phyloP scores from a whole-genome alignment of 495 filamentous ascomycete species.

The Neurospora sp. region DNA sequence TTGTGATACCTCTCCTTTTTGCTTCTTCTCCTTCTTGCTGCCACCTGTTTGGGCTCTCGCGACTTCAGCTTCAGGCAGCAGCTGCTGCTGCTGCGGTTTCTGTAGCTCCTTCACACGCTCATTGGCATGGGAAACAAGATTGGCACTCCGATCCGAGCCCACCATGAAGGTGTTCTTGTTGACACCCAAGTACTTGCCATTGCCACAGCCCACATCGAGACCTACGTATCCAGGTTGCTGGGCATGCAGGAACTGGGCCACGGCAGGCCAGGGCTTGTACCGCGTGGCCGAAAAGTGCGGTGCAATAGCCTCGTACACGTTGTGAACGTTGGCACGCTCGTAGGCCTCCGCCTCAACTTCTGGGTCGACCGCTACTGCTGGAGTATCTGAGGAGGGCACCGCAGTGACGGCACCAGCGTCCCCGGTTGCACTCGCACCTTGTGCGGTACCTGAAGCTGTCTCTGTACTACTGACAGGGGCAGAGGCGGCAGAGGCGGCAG shows the following conservation, averaged over 20 bases:
- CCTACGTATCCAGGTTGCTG: conserved; percentile 67
- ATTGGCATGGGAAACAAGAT: conserved; percentile 64
- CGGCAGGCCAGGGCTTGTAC: conserved; percentile 96
- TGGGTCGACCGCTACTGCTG: conserved; percentile 6
- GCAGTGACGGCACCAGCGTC: conserved; percentile 1
- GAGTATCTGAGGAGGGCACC: conserved; percentile 4
- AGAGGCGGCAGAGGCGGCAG: neutral
- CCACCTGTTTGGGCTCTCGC: neutral
- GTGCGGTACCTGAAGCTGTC: neutral
- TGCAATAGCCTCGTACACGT: conserved; percentile 90
- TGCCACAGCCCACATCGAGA: conserved; percentile 87
- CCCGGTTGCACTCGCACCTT: neutral
- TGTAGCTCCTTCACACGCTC: conserved; percentile 46
- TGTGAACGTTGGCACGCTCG: conserved; percentile 80
- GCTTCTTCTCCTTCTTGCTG: conserved; percentile 3
- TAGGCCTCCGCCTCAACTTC: conserved; percentile 41
- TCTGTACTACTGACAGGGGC: neutral
- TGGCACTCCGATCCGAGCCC: conserved; percentile 76
- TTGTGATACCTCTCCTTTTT: neutral
- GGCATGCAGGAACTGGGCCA: conserved; percentile 65
- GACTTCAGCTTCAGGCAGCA: neutral
- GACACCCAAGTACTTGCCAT: conserved; percentile 86
- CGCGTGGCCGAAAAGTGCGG: conserved; percentile 89
- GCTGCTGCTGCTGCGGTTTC: conserved; percentile 1
- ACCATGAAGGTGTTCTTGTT: conserved; percentile 74